Evolutionary conservation across 164 flowering plant genomes (phyloP).

Genomic region (Platanus orientalis): DNA sequence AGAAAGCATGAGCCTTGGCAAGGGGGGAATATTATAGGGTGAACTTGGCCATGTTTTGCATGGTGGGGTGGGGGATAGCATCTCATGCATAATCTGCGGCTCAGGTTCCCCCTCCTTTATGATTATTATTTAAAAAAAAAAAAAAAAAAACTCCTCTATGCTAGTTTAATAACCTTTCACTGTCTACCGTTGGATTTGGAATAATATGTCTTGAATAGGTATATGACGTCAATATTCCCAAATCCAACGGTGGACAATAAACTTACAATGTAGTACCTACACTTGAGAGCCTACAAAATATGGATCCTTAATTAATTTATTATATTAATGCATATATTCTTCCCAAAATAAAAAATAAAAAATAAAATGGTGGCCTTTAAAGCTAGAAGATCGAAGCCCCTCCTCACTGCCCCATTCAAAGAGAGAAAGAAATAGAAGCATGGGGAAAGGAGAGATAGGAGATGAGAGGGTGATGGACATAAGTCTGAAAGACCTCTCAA

Average conservation of each 20-base stretch:
- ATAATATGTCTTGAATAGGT: too few species aligned
- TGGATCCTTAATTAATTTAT: neutral
- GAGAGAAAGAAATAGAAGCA: constrained; percentile 14
- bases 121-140: neutral
- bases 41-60: constrained; percentile 22
- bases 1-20: too few species aligned
- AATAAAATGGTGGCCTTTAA: neutral
- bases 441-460: constrained; percentile 8
- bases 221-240: too few species aligned
- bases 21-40: too few species aligned
- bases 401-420: constrained; percentile 3
- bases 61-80: constrained; percentile 19
- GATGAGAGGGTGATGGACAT: constrained; percentile 26
- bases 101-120: constrained; percentile 3
- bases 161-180: too few species aligned
- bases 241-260: too few species aligned
- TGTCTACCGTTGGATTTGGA: too few species aligned
- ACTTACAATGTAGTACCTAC: too few species aligned
- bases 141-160: too few species aligned
- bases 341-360: neutral
- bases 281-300: too few species aligned
- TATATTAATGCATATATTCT: neutral
- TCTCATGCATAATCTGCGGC: constrained; percentile 18
- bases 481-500: constrained; percentile 49
- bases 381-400: constrained; percentile 1